Evolutionary conservation across 2,329 filamentous ascomycete species (phyloP).

Genomic region (Dactylonectria estremocensis): DNA sequence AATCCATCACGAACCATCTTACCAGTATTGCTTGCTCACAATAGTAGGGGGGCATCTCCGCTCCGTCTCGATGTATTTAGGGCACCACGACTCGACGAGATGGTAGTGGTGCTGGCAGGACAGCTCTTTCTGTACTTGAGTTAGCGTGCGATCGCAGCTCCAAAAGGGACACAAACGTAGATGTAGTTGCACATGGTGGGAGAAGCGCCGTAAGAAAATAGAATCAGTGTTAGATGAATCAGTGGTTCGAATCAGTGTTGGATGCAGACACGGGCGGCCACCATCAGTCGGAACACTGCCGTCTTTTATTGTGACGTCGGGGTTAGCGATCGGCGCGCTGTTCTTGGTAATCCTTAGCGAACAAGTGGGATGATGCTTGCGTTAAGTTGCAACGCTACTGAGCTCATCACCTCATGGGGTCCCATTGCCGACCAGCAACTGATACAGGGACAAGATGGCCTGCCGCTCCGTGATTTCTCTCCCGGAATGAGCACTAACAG

Average conservation of each 20-base stretch:
- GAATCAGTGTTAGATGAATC: no score
- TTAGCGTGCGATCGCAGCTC: neutral
- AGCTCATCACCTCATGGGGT: no score
- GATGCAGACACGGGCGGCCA: neutral
- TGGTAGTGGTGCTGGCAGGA: neutral
- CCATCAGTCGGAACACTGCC: neutral
- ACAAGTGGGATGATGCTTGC: neutral
- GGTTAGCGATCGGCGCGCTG: neutral
- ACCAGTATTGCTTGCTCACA: constrained; percentile 4
- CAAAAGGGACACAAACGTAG: neutral
- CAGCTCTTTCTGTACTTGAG: neutral
- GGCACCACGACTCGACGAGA: neutral
- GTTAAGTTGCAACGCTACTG: neutral
- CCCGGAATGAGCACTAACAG: no score
- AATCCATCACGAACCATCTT: neutral
- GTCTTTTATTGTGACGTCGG: neutral
- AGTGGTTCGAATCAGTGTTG: neutral
- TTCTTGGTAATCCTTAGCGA: neutral
- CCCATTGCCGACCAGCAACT: no score
- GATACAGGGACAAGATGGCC: no score
- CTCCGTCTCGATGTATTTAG: neutral
- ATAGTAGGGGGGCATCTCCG: neutral
- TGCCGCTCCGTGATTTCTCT: no score
- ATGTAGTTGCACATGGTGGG: neutral
- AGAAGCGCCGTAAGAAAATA: no score